A percentile compares a stretch with the other conserved stretches of the same genome.
phyloP scores from a whole-genome alignment of 2,329 filamentous ascomycete genomes.

The Sporothrix luriei region DNA sequence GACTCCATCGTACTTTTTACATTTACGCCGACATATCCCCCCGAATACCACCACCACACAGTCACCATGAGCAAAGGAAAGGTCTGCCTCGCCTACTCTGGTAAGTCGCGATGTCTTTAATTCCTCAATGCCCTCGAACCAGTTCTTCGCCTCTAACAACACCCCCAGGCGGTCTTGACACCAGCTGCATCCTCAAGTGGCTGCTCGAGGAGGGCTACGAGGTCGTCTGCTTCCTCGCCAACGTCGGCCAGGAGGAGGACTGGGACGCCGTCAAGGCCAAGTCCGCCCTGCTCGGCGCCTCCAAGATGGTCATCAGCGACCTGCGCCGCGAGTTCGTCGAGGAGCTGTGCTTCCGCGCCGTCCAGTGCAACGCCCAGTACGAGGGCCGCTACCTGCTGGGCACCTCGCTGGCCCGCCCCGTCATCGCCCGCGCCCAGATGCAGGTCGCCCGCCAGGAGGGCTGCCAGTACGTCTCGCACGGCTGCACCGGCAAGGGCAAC shows the following conservation, averaged over 20 bases:
- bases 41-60: constrained; percentile 11
- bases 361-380: constrained; percentile 73
- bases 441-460: constrained; percentile 64
- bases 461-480: constrained; percentile 36
- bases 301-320: constrained; percentile 65
- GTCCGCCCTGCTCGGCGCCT: constrained; percentile 61
- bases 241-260: constrained; percentile 77
- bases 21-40: background rate
- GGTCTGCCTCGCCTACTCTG: constrained; percentile 41
- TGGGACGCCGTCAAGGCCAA: constrained; percentile 73
- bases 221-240: constrained; percentile 66
- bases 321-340: constrained; percentile 76
- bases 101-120: constrained; percentile 35
- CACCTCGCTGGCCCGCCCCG: constrained; percentile 67
- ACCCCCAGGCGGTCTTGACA: constrained; percentile 36
- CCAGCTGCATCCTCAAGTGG: constrained; percentile 38
- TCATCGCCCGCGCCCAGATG: constrained; percentile 70
- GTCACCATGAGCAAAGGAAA: constrained; percentile 42
- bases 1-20: constrained; percentile 1
- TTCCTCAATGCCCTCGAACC: too few species aligned
- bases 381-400: constrained; percentile 59
- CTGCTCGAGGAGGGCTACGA: constrained; percentile 56
- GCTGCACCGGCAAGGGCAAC: constrained; percentile 62
- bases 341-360: constrained; percentile 76
- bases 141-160: too few species aligned